Conservation (phyloP, 805 yeast species). For the Cyberlindnera suaveolens region DNA sequence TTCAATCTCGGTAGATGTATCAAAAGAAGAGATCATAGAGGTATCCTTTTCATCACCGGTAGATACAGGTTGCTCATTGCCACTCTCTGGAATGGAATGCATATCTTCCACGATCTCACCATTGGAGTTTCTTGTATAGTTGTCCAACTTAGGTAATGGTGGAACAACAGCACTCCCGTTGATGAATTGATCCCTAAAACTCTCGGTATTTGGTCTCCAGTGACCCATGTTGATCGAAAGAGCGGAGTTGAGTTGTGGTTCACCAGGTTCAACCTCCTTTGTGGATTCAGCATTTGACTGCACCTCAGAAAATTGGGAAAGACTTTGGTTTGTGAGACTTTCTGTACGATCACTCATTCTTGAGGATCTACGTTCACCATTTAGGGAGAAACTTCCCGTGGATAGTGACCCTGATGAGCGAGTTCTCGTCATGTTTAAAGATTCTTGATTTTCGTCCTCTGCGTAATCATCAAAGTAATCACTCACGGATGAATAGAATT, state of each 20-base stretch:
- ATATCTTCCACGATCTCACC: constrained; percentile 23
- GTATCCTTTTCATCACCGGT: constrained; percentile 2
- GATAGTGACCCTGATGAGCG: constrained; percentile 26
- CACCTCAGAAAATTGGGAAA: constrained; percentile 6
- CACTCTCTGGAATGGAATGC: constrained; percentile 9
- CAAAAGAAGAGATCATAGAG: constrained; percentile 12
- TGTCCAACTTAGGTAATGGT: constrained; percentile 27
- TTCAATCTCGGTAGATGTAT: background rate
- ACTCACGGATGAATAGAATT: constrained; percentile 19
- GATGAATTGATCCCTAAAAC: constrained; percentile 43
- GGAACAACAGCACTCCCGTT: constrained; percentile 29
- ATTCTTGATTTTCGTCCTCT: constrained; percentile 9
- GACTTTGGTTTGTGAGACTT: constrained; percentile 18
- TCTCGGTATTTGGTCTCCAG: constrained; percentile 56
- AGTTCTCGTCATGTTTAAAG: constrained; percentile 4
- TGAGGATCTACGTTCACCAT: constrained; percentile 20
- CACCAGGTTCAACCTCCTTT: constrained; percentile 1
- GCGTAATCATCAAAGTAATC: constrained; percentile 24
- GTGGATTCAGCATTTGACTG: constrained; percentile 3
- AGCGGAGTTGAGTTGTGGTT: constrained; percentile 18
- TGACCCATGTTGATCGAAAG: constrained; percentile 39
- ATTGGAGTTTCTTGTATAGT: constrained; percentile 24
- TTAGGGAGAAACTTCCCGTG: constrained; percentile 26
- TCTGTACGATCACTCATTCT: constrained; percentile 21
- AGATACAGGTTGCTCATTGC: background rate